Conservation (phyloP, 257 asterid genomes). For the Avicennia marina region DNA sequence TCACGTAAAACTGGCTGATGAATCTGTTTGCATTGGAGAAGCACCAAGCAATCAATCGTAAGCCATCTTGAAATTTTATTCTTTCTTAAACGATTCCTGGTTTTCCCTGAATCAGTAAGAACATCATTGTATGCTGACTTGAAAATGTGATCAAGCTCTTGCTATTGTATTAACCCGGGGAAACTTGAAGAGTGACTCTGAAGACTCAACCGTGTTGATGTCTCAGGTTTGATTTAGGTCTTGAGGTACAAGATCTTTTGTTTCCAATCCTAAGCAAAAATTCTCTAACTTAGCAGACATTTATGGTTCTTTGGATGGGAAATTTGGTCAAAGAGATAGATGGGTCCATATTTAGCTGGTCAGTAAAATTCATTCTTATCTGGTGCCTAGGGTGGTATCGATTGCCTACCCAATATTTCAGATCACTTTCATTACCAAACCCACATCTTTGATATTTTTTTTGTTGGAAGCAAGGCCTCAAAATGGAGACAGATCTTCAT, state of each 20-base stretch:
- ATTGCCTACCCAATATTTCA: neutral
- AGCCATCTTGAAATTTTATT: slow-evolving; percentile 26
- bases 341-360: neutral
- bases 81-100: neutral
- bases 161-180: slow-evolving; percentile 1
- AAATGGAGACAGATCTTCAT: too few relatives aligned
- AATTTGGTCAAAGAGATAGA: neutral
- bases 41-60: slow-evolving; percentile 99
- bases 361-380: neutral
- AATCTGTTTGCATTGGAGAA: slow-evolving; percentile 98
- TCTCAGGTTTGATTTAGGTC: neutral
- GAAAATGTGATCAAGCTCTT: too few relatives aligned
- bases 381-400: neutral
- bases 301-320: slow-evolving; percentile 1
- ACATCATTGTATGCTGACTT: too few relatives aligned
- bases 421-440: neutral
- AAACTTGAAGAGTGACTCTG: slow-evolving; percentile 7
- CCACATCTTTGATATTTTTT: too few relatives aligned
- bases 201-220: neutral
- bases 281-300: neutral
- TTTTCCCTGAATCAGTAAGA: neutral
- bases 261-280: neutral
- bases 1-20: slow-evolving; percentile 97
- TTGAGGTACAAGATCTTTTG: neutral
- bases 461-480: neutral